A percentile compares a stretch with the other conserved stretches of the same genome.
phyloP scores from a whole-genome alignment of 2,329 filamentous ascomycete genomes.

The Trichoderma simmonsii region DNA sequence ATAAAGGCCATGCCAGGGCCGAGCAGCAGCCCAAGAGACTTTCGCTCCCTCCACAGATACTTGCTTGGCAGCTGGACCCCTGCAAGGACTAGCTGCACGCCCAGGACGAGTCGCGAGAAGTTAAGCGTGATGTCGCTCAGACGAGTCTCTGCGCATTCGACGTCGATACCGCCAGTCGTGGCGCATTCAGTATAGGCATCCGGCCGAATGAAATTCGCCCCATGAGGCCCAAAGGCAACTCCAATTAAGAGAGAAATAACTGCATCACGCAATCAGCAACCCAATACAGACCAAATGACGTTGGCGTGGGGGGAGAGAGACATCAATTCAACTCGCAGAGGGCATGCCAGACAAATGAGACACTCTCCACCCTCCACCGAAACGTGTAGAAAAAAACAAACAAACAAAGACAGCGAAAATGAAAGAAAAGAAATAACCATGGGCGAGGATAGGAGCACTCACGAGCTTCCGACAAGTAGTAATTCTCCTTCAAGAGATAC shows the following conservation, averaged over 20 bases:
- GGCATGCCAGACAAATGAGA: background rate
- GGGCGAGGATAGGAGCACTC: constrained; percentile 35
- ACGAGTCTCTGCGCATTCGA: constrained; percentile 49
- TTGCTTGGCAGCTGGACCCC: constrained; percentile 83
- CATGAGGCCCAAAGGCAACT: constrained; percentile 73
- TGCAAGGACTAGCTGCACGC: constrained; percentile 84
- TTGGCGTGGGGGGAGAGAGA: background rate
- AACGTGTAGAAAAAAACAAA: background rate
- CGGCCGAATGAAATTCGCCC: constrained; percentile 71
- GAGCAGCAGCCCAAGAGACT: constrained; percentile 67
- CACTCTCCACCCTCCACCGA: background rate
- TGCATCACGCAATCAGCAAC: constrained; percentile 32
- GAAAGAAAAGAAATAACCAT: background rate
- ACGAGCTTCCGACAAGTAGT: constrained; percentile 89
- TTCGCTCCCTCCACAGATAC: constrained; percentile 78
- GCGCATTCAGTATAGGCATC: constrained; percentile 63
- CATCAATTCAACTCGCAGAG: background rate
- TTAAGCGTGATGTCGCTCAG: constrained; percentile 74
- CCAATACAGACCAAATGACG: background rate
- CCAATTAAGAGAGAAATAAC: constrained; percentile 83
- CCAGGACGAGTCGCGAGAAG: constrained; percentile 83
- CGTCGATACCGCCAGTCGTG: constrained; percentile 20
- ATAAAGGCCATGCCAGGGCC: constrained; percentile 82
- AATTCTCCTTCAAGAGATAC: constrained; percentile 83
- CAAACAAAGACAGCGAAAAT: background rate